Evolutionary conservation across 306 rosid species (phyloP).

Genomic region (Gastrolobium bilobum): DNA sequence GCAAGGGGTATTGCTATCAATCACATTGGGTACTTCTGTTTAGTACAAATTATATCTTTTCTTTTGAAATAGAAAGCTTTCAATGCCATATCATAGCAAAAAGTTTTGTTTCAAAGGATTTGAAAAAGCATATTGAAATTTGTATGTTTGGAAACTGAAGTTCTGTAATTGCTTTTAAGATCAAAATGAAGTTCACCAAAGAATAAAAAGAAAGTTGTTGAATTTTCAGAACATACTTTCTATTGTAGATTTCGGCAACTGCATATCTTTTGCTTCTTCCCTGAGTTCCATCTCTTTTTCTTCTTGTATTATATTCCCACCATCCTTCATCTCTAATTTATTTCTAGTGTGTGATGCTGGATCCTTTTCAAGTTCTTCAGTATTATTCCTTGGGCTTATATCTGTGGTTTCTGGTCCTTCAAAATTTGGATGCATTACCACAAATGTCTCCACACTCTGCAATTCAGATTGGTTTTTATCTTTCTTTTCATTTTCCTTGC

Average conservation of each 20-base stretch:
- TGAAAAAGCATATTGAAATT: not conserved
- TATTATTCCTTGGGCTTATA: conserved; percentile 24
- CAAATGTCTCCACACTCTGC: conserved; percentile 14
- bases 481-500: not conserved
- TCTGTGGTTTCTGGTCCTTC: conserved; percentile 28
- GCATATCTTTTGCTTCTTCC: conserved; percentile 19
- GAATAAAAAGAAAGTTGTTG: not conserved
- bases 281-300: not conserved
- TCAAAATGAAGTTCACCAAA: not conserved
- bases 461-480: not conserved
- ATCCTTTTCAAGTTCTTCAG: conserved; percentile 21
- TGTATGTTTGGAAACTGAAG: not conserved
- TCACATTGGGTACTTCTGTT: not conserved
- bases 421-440: conserved; percentile 1
- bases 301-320: conserved; percentile 14
- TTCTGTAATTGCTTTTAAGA: not conserved
- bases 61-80: not conserved
- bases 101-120: not conserved
- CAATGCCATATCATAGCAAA: not conserved
- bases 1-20: no score
- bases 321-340: conserved; percentile 15
- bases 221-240: conserved; percentile 14
- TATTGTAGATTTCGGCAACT: not conserved
- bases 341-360: not conserved
- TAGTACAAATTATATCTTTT: not conserved